Evolutionary conservation across 495 filamentous ascomycete genomes (phyloP), one percentile per base, ranked within the genome.

Genomic region (Podospora tetraspora): DNA sequence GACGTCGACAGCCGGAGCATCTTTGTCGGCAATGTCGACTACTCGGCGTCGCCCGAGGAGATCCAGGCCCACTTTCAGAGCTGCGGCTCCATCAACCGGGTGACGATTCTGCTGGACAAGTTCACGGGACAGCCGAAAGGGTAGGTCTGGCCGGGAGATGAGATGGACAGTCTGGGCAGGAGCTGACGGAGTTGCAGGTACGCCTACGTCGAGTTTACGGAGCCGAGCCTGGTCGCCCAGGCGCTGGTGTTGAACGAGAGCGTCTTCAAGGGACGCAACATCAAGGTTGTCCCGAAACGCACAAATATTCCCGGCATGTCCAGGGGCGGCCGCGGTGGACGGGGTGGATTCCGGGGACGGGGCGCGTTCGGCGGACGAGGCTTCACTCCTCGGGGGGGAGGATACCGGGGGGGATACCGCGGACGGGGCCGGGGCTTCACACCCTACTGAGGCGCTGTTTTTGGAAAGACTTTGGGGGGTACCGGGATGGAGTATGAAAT

Each of bases 21-120:
- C 74, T 99, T 99, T 77, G 96, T 99, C 25, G 96, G 96, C 61
- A 99, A 99, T 75, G 96, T 99, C 66, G 96, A 99, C 78, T 99
- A 99, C 79, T 93, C 92, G 68, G 94, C 95, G 29, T 96, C 93
- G 19, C 95, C 96, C 0, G 96, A 99, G 80, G 96, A 99, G 81
- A 97, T 99, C 68, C 96, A 99, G 83, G 92, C 93, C 52, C 96
- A 99, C 77, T 99, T 99, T 81, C 93, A 97, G 82, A 96, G 89
- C 84, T 96, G 92, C 74, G 96, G 96, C 56, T 92, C 91, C 66
- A 99, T 99, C 83, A 98, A 99, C 75, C 90, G 96, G 56, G 96
- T 99, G 61, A 99, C 96, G 4, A 99, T 99, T 66, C 82, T 99
- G 66, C 83, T 99, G 69, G 96, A 99, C 81, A 98, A 98, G 81